phyloP scores from a whole-genome alignment of 2,329 filamentous ascomycete species.

The Clonostachys solani region DNA sequence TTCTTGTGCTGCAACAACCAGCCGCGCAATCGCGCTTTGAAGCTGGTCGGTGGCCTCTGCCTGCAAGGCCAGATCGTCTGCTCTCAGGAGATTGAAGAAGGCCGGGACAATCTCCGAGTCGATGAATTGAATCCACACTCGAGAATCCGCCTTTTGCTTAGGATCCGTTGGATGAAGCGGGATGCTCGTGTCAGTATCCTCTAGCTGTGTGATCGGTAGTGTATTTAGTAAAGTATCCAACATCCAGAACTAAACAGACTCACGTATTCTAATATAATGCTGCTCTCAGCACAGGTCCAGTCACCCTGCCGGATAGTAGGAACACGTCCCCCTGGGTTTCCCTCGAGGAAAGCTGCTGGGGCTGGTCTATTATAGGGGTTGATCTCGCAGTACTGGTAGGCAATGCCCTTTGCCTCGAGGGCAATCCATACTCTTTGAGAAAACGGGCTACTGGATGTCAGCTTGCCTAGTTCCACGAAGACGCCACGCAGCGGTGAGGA shows the following conservation, averaged over 20 bases:
- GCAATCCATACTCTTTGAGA: slow-evolving; percentile 89
- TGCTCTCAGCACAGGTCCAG: slow-evolving; percentile 80
- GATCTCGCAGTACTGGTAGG: slow-evolving; percentile 84
- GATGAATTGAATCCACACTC: slow-evolving; percentile 81
- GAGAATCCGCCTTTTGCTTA: slow-evolving; percentile 66
- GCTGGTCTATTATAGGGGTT: slow-evolving; percentile 71
- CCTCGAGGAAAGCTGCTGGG: slow-evolving; percentile 55
- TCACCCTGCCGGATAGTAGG: slow-evolving; percentile 74
- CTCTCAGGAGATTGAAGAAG: slow-evolving; percentile 72
- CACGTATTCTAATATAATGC: slow-evolving; percentile 82
- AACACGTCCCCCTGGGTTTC: slow-evolving; percentile 72
- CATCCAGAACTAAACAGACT: slow-evolving; percentile 13
- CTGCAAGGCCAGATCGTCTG: slow-evolving; percentile 38
- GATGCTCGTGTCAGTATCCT: slow-evolving; percentile 61
- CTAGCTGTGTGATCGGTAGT: slow-evolving; percentile 44
- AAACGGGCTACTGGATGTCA: slow-evolving; percentile 56
- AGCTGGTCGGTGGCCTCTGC: slow-evolving; percentile 41
- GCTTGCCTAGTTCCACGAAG: slow-evolving; percentile 4
- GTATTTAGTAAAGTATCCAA: slow-evolving; percentile 2
- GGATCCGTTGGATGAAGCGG: slow-evolving; percentile 61
- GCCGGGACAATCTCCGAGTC: slow-evolving; percentile 71
- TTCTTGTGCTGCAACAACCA: slow-evolving; percentile 43
- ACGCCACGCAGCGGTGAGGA: slow-evolving; percentile 5
- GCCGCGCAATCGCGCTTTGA: slow-evolving; percentile 54
- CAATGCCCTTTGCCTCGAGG: slow-evolving; percentile 71